Conservation (phyloP, 2,329 filamentous ascomycete species). For the Ophiostoma himal-ulmi region DNA sequence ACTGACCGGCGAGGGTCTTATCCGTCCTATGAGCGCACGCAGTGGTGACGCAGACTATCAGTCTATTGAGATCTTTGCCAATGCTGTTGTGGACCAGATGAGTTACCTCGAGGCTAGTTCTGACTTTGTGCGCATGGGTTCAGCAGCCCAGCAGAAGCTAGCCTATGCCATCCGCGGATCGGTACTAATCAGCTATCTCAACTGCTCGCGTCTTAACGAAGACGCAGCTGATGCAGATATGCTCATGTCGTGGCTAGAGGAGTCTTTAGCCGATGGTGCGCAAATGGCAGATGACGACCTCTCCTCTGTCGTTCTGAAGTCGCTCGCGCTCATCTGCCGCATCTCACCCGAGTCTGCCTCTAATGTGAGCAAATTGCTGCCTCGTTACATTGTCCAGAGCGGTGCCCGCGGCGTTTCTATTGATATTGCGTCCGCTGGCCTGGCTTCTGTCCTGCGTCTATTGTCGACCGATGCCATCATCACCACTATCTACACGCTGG, state of each 20-base stretch:
- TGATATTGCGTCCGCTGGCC: conserved; percentile 70
- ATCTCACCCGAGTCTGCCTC: conserved; percentile 67
- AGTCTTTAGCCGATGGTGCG: conserved; percentile 67
- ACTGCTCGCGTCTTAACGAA: conserved; percentile 76
- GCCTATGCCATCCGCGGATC: conserved; percentile 81
- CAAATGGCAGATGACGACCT: conserved; percentile 78
- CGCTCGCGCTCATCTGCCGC: conserved; percentile 74
- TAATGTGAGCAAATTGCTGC: conserved; percentile 69
- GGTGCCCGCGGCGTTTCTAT: conserved; percentile 64
- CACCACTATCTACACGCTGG: conserved; percentile 91
- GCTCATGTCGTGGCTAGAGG: conserved; percentile 79
- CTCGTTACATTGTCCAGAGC: conserved; percentile 83
- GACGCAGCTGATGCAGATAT: conserved; percentile 72
- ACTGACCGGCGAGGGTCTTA: conserved; percentile 51
- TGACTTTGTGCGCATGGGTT: conserved; percentile 82
- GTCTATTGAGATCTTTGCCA: conserved; percentile 59
- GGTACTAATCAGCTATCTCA: conserved; percentile 75
- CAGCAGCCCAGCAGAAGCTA: conserved; percentile 77
- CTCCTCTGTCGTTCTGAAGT: conserved; percentile 71
- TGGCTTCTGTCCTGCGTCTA: conserved; percentile 73
- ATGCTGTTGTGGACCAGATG: conserved; percentile 75
- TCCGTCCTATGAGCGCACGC: conserved; percentile 38
- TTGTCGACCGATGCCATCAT: conserved; percentile 91
- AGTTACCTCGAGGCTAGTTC: conserved; percentile 79
- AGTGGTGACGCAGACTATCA: conserved; percentile 48